Evolutionary conservation across 208 protist genomes (phyloP).

Genomic region (Wallacemonas sp.): DNA sequence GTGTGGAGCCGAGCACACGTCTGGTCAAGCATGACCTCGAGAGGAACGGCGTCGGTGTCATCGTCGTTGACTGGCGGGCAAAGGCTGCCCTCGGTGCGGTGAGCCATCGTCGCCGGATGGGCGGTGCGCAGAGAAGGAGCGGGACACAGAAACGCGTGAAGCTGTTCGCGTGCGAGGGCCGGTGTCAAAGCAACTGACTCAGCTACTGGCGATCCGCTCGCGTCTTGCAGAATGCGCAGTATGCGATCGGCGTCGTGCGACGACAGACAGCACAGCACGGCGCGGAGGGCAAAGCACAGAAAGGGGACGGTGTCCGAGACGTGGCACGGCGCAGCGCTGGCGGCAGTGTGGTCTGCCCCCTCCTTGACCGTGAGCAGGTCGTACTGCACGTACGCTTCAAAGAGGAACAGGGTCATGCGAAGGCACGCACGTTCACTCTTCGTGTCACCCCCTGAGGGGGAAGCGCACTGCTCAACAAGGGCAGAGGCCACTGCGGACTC

Average conservation of each 20-base stretch:
- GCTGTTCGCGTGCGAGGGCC: neutral
- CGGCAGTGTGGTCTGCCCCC: neutral
- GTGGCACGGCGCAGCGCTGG: neutral
- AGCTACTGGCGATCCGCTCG: neutral
- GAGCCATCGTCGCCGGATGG: no score
- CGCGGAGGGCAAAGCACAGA: neutral
- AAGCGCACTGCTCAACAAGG: no score
- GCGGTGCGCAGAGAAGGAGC: neutral
- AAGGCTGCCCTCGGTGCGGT: no score
- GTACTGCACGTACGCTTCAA: constrained; percentile 11
- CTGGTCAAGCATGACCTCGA: no score
- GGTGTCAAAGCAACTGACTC: no score
- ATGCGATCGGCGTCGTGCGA: neutral
- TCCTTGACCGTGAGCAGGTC: neutral
- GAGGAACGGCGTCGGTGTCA: neutral
- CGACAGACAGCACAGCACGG: neutral
- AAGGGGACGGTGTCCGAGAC: neutral
- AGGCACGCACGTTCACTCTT: no score
- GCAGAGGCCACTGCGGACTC: constrained; percentile 1
- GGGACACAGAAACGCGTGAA: neutral
- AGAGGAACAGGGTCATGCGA: neutral
- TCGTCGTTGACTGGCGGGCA: no score
- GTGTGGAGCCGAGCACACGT: neutral
- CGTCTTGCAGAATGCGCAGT: neutral
- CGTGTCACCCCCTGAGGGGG: no score